phyloP scores from a whole-genome alignment of 768 basidiomycete species.

The Naematelia aurantialba region DNA sequence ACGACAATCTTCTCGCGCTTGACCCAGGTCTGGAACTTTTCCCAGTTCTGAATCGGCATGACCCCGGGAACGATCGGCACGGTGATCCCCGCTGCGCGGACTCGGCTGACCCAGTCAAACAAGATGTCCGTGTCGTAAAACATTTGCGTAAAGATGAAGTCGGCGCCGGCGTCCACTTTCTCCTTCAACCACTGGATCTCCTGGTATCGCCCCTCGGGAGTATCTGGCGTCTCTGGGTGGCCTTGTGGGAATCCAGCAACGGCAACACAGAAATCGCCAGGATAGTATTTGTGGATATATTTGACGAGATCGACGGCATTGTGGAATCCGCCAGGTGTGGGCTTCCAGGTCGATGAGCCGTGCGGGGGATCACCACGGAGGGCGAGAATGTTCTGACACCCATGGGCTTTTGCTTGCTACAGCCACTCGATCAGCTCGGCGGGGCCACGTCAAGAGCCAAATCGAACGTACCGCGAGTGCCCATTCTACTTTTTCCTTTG shows the following conservation, averaged over 20 bases:
- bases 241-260: constrained; percentile 90
- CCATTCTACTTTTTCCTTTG: constrained; percentile 87
- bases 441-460: constrained; percentile 3
- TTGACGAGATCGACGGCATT: constrained; percentile 88
- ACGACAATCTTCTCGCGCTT: constrained; percentile 56
- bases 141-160: constrained; percentile 98
- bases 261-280: constrained; percentile 91
- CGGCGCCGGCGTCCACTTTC: constrained; percentile 83
- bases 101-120: constrained; percentile 78
- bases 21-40: constrained; percentile 74
- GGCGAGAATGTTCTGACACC: constrained; percentile 88
- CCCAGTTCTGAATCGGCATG: constrained; percentile 93
- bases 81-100: constrained; percentile 79
- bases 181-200: constrained; percentile 85
- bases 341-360: constrained; percentile 86
- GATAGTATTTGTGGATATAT: constrained; percentile 77
- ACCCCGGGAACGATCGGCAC: constrained; percentile 91
- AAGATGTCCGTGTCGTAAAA: constrained; percentile 93
- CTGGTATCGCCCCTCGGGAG: constrained; percentile 53
- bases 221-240: constrained; percentile 62
- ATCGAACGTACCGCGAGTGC: constrained; percentile 68
- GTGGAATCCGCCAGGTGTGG: constrained; percentile 82
- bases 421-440: constrained; percentile 10
- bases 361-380: constrained; percentile 87
- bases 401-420: constrained; percentile 82